Base-by-base conservation (phyloP, 2,329 filamentous ascomycete genomes). In the Diaporthe velutina region DNA sequence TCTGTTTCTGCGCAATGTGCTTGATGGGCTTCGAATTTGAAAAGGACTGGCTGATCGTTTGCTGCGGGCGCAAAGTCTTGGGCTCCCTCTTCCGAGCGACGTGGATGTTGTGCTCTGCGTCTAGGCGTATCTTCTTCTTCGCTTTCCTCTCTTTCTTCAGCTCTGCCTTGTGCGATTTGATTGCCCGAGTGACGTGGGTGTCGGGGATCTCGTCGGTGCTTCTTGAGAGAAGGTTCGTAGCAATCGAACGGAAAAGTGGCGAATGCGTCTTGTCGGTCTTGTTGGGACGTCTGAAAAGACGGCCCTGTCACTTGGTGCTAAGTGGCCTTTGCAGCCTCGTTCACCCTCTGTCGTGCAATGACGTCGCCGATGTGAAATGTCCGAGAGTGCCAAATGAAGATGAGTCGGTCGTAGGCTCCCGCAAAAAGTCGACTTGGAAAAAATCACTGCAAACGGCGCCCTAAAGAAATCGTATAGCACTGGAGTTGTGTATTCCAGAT, bases 221-320 rank as follows among this genome's bases (percentile, higher is more conserved):
- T 77, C 82, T 79, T 82, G 82, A 85, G 68, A 88, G 83, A 52
- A 83, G 81, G 70, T 83, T 80, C 77, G 86, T 85, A 67, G 86
- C 86, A 80, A 90, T 86, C 82, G 90, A 89, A 83, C 92, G 86
- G 83, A 93, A 92, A 80, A 93, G 89, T 85, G 91, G 91, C 78
- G 92, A 94, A 92, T 93, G 91, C 91, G 92, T 88, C 82, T 91
- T 93, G 89, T 82, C 90, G 90, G 84, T 84, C 79, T 82, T 81
- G 78, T 78, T 50, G 72, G 68, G 78, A 71, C 76, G 75, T 68
- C 68, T 30, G 22, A 9, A 28, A n/a, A n/a, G 55, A 73, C 74
- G 64, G 52, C 66, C 71, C 57, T 50, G 35, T 58, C 10, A n/a
- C 38, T 35, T 33, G 55, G 22, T 54, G 28, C 8, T 54, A 8